Conservation (phyloP, 352 stramenopile genomes). For the Phytophthora pini region DNA sequence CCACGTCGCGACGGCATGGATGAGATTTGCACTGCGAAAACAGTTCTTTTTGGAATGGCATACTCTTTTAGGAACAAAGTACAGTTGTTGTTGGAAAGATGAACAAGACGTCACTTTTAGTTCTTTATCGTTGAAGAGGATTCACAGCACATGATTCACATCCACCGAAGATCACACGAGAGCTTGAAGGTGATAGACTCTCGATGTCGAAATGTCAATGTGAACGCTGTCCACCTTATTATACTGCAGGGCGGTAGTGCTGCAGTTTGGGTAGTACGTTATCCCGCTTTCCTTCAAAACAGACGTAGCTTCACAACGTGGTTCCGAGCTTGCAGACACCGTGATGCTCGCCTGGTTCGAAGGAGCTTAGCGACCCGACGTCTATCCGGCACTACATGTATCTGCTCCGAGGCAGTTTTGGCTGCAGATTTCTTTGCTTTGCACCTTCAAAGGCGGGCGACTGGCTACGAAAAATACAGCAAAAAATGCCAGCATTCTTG, state of each 20-base stretch:
- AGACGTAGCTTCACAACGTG: conserved; percentile 4
- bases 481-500: no score
- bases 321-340: conserved; percentile 4
- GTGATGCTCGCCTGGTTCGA: conserved; percentile 7
- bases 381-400: no score
- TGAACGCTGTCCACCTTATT: no score
- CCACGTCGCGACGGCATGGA: conserved; percentile 10
- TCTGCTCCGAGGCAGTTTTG: background rate
- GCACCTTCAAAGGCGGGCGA: no score
- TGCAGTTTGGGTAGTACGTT: no score
- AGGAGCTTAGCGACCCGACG: background rate
- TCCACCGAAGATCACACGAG: no score
- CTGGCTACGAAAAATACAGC: no score
- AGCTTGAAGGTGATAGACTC: no score
- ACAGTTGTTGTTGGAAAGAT: background rate
- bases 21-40: conserved; percentile 11
- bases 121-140: conserved; percentile 1
- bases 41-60: background rate
- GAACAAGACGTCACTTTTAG: conserved; percentile 1
- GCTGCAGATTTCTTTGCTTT: background rate
- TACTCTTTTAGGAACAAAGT: conserved; percentile 5
- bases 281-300: conserved; percentile 6
- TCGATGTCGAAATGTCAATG: no score
- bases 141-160: background rate
- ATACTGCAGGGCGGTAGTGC: no score